A percentile compares a stretch with the other conserved stretches of the same genome.
These are phyloP conservation scores for Salix arbutifolia DNA, from an alignment of 345 rosid species.

Conservation along the genomic window DNA sequence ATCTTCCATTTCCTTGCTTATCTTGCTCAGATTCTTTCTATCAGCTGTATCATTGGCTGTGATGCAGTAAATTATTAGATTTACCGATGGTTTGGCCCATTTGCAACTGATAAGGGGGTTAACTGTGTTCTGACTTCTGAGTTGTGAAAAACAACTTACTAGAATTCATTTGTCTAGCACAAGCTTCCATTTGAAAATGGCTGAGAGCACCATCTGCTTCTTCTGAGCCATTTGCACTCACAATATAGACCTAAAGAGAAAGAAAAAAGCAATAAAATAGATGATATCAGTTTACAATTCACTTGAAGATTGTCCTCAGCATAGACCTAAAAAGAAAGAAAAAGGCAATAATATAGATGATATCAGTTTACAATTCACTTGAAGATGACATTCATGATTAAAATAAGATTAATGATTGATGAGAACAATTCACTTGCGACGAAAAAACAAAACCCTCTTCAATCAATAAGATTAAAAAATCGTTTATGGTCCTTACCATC, in stretches of 20 bases:
- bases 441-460: too few relatives aligned
- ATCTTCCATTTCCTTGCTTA: slow-evolving; percentile 2
- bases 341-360: too few relatives aligned
- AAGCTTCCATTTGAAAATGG: slow-evolving; percentile 26
- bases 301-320: too few relatives aligned
- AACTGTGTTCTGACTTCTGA: not conserved
- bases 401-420: too few relatives aligned
- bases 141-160: slow-evolving; percentile 15
- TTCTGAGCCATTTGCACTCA: slow-evolving; percentile 29
- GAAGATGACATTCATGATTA: too few relatives aligned
- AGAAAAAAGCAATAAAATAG: not conserved
- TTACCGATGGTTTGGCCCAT: not conserved
- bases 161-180: not conserved
- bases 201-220: slow-evolving; percentile 36
- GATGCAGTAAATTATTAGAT: not conserved
- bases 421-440: too few relatives aligned
- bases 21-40: not conserved
- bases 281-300: too few relatives aligned
- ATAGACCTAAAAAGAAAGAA: too few relatives aligned
- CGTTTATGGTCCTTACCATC: too few relatives aligned
- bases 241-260: slow-evolving; percentile 39
- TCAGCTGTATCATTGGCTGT: not conserved
- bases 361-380: not conserved
- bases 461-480: too few relatives aligned
- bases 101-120: not conserved